Base-by-base conservation (phyloP, 2,329 filamentous ascomycete species). In the Penicillium hordei region DNA sequence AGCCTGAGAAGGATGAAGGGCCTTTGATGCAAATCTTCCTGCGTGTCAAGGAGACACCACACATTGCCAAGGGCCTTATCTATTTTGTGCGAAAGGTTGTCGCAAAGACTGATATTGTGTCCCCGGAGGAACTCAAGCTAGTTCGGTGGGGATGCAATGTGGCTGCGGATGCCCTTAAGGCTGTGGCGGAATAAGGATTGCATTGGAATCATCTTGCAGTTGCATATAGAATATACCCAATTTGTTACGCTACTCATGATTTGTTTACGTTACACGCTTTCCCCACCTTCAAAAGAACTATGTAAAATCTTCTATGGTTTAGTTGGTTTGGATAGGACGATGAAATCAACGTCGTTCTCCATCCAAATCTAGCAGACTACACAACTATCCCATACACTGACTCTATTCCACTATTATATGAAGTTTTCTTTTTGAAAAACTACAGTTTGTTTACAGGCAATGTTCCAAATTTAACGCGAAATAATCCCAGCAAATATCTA, bases 1-100 rank as follows among this genome's bases (percentile, higher is more conserved):
- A 70, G 5, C 70, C 73, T 1, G 79, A 15, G 3, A 58, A 80
- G 59, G 81, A 86, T 60, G 83, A 87, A 57, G 79, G 80, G 53
- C 78, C 79, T 1, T 76, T 96, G 29, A 78, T 84, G 61, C 86
- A 86, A 48, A 77, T 91, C 1, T 90, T 96, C 70, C 76, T 82
- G 19, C 83, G 83, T 12, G 83, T 85, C 0, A 83, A 84, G 57
- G 84, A 86, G 34, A 81, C 85, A 2, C 85, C 87, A 0, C 84
- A 88, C 57, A 82, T 97, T 60, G 85, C 88, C 5, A 85, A 85
- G 55, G 90, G 90, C 0, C 69, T 97, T 63, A 86, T 89, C 60
- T 95, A 88, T 74, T 94, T 96, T 70, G 69, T 97, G 52, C 85
- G 86, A 68, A 92, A 89, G 71, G 83, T 89, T 44, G 82, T 97